A percentile compares a stretch with the other conserved stretches of the same genome.
These are phyloP conservation scores for Talaromyces sp. DNA, from an alignment of 2,329 filamentous ascomycete species.

Conservation along the genomic window DNA sequence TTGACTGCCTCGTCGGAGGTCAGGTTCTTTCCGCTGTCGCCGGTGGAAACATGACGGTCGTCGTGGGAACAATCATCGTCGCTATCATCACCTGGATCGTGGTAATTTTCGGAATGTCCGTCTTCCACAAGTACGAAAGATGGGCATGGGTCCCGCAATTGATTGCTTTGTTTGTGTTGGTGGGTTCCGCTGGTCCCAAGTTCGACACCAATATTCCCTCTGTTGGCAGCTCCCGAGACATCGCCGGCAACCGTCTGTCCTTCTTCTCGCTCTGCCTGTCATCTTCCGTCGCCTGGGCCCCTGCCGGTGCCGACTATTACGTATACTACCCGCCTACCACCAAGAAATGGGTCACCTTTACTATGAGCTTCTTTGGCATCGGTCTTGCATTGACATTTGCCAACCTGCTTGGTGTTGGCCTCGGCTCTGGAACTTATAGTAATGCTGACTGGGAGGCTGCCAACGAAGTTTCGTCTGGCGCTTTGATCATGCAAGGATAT, in stretches of 20 bases:
- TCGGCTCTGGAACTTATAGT: slow-evolving; percentile 38
- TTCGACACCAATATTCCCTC: slow-evolving; percentile 37
- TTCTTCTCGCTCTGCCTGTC: slow-evolving; percentile 42
- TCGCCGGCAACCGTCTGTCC: slow-evolving; percentile 39
- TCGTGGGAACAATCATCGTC: slow-evolving; percentile 42
- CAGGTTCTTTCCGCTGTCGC: slow-evolving; percentile 46
- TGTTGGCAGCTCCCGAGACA: slow-evolving; percentile 26
- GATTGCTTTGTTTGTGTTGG: slow-evolving; percentile 41
- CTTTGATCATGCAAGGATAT: slow-evolving; percentile 17
- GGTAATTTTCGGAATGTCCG: slow-evolving; percentile 42
- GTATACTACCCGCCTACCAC: slow-evolving; percentile 45
- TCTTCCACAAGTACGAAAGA: slow-evolving; percentile 47
- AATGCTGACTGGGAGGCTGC: slow-evolving; percentile 30
- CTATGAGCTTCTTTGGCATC: slow-evolving; percentile 39
- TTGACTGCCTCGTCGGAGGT: slow-evolving; percentile 45
- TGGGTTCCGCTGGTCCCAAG: slow-evolving; percentile 41
- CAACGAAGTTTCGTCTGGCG: slow-evolving; percentile 37
- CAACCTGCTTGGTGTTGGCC: slow-evolving; percentile 43
- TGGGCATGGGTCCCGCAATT: slow-evolving; percentile 45
- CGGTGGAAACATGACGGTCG: slow-evolving; percentile 38
- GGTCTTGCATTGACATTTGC: slow-evolving; percentile 36
- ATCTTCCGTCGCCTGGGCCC: slow-evolving; percentile 36
- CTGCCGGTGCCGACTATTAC: slow-evolving; percentile 44
- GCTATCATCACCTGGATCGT: slow-evolving; percentile 37
- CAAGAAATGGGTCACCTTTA: slow-evolving; percentile 38